Evolutionary conservation across 495 filamentous ascomycete species (phyloP).

Genomic region (Hypoxylon crocopeplum): DNA sequence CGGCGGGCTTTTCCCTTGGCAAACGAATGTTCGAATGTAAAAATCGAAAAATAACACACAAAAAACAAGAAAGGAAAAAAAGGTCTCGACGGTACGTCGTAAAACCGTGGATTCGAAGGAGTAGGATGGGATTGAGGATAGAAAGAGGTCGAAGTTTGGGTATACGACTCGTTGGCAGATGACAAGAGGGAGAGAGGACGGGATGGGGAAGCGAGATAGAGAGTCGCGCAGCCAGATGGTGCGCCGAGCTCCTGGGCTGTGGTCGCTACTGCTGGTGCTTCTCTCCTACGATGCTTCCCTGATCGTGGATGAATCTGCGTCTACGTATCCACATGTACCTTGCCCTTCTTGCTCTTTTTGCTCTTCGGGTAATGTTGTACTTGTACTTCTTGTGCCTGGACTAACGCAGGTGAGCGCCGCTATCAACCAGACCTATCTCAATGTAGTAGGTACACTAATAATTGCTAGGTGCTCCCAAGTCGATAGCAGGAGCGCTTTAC

Average conservation of each 20-base stretch:
- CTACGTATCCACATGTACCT: conserved; percentile 20
- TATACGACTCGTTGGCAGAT: conserved; percentile 24
- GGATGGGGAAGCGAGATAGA: conserved; percentile 1
- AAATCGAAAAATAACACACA: conserved; percentile 32
- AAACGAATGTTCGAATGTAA: conserved; percentile 24
- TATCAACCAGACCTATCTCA: conserved; percentile 9
- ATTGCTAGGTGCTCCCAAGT: conserved; percentile 2
- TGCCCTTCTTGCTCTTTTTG: neutral
- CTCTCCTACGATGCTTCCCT: conserved; percentile 21
- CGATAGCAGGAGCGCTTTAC: conserved; percentile 15
- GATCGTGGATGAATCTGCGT: conserved; percentile 22
- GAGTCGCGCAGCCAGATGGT: conserved; percentile 20
- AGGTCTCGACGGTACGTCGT: conserved; percentile 30
- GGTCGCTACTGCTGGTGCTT: neutral
- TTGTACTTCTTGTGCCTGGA: conserved; percentile 20
- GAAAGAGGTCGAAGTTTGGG: conserved; percentile 27
- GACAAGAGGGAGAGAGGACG: conserved; percentile 9
- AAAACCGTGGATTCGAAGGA: conserved; percentile 31
- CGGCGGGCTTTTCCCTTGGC: neutral
- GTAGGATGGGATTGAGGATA: conserved; percentile 15
- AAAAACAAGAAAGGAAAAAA: conserved; percentile 34
- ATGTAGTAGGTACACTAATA: conserved; percentile 17
- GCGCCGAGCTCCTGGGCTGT: conserved; percentile 28
- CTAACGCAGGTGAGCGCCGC: neutral
- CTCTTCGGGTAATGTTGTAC: conserved; percentile 7